A percentile compares a stretch with the other conserved stretches of the same genome.
Conservation (phyloP, 1,139 yeast genomes). For the Diutina ranongensis region DNA sequence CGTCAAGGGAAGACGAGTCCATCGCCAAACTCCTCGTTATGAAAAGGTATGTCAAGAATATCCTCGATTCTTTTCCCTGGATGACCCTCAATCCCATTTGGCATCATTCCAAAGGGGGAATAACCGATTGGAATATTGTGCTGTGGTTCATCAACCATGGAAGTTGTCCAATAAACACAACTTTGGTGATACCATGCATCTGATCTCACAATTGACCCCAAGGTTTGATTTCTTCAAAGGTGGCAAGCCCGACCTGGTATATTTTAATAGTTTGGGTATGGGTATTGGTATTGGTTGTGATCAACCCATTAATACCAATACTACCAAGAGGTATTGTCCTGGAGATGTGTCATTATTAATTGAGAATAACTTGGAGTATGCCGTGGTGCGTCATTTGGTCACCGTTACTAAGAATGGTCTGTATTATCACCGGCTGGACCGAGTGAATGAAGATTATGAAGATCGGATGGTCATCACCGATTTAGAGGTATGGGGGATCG, state of each 20-base stretch:
- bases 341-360: constrained; percentile 75
- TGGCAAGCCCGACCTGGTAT: constrained; percentile 18
- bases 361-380: constrained; percentile 72
- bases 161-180: constrained; percentile 54
- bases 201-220: constrained; percentile 57
- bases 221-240: constrained; percentile 43
- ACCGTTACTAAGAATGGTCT: constrained; percentile 9
- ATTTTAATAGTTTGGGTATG: constrained; percentile 58
- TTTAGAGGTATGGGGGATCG: constrained; percentile 88
- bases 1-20: constrained; percentile 51
- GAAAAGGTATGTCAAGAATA: constrained; percentile 37
- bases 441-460: constrained; percentile 38
- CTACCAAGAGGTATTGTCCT: constrained; percentile 25
- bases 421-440: not conserved
- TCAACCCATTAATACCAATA: constrained; percentile 45
- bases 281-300: constrained; percentile 75
- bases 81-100: constrained; percentile 7
- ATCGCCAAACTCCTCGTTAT: constrained; percentile 34
- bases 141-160: constrained; percentile 66
- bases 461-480: constrained; percentile 62
- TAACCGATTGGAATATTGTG: constrained; percentile 46
- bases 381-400: constrained; percentile 52
- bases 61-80: constrained; percentile 34
- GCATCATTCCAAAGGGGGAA: constrained; percentile 22
- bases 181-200: constrained; percentile 51